Percentiles rank a stretch among this genome's conserved stretches.
phyloP scores from a whole-genome alignment of 257 asterid genomes.

The Solanum ossicruentum region DNA sequence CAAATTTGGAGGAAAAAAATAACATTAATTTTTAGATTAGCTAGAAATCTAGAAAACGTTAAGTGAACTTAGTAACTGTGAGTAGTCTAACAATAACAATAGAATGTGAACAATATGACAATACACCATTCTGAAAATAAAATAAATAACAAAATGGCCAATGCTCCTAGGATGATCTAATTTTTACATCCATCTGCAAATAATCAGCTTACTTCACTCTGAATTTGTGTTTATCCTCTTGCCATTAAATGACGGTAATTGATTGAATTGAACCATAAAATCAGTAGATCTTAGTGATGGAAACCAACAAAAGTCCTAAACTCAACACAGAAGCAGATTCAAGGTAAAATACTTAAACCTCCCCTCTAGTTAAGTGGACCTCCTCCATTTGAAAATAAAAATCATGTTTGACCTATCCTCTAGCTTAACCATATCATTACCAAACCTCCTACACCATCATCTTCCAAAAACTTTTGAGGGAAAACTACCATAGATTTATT shows the following conservation, averaged over 20 bases:
- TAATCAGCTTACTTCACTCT: not conserved
- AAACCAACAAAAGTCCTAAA: not conserved
- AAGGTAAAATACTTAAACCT: not conserved
- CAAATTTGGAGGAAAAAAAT: constrained; percentile 1
- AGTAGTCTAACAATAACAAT: not conserved
- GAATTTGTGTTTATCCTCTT: not conserved
- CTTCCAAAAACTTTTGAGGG: not conserved
- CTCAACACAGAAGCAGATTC: not conserved
- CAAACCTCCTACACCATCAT: not conserved
- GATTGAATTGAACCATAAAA: not conserved
- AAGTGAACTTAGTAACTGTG: not conserved
- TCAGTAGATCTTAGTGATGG: not conserved
- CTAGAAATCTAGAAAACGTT: not conserved
- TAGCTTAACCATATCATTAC: not conserved
- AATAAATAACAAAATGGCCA: not conserved
- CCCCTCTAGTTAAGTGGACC: not conserved
- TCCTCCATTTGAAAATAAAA: not conserved
- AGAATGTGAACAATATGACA: not conserved
- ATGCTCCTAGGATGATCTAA: not conserved
- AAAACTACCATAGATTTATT: not conserved
- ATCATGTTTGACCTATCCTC: not conserved
- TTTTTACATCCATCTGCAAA: not conserved
- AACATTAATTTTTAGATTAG: not conserved
- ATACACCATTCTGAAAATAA: not conserved
- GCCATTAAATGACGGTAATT: not conserved